Percentiles rank a stretch among this genome's conserved stretches.
These are phyloP conservation scores for Puccinia coronata DNA, from an alignment of 1,284 basidiomycete genomes.

Conservation along the genomic window DNA sequence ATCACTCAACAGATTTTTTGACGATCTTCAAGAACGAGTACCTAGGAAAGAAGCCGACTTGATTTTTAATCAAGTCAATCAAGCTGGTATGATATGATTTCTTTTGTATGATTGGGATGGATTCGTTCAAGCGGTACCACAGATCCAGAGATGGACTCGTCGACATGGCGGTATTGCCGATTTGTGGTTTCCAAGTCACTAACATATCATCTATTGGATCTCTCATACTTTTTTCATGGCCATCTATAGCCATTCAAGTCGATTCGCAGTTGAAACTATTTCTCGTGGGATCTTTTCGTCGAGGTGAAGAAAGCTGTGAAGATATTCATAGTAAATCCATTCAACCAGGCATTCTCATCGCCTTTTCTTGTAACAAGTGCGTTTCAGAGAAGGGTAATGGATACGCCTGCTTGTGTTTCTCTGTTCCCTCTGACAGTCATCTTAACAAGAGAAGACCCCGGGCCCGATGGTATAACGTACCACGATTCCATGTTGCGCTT, in stretches of 20 bases:
- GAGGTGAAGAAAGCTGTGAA: conserved; percentile 71
- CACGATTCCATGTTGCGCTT: conserved; percentile 67
- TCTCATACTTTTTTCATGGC: conserved; percentile 34
- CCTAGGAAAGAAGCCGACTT: conserved; percentile 73
- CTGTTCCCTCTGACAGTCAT: conserved; percentile 13
- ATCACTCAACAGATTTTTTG: not conserved
- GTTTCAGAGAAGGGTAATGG: conserved; percentile 32
- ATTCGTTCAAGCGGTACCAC: not conserved
- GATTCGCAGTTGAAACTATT: conserved; percentile 74
- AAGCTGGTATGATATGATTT: conserved; percentile 64
- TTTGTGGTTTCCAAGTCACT: too few species aligned
- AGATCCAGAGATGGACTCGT: not conserved
- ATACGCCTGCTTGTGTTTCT: too few species aligned
- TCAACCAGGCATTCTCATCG: conserved; percentile 61
- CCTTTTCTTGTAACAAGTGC: conserved; percentile 62
- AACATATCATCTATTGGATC: not conserved
- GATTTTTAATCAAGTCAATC: conserved; percentile 72
- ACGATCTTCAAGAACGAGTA: conserved; percentile 78
- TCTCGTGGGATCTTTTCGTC: conserved; percentile 85
- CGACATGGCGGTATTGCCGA: too few species aligned
- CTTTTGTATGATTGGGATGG: not conserved
- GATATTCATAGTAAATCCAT: conserved; percentile 82
- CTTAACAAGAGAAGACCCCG: conserved; percentile 12
- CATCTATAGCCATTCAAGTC: conserved; percentile 66
- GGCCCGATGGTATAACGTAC: conserved; percentile 50